Base-by-base conservation (phyloP, 2,329 filamentous ascomycete genomes). In the Ophiostoma pallidulum region DNA sequence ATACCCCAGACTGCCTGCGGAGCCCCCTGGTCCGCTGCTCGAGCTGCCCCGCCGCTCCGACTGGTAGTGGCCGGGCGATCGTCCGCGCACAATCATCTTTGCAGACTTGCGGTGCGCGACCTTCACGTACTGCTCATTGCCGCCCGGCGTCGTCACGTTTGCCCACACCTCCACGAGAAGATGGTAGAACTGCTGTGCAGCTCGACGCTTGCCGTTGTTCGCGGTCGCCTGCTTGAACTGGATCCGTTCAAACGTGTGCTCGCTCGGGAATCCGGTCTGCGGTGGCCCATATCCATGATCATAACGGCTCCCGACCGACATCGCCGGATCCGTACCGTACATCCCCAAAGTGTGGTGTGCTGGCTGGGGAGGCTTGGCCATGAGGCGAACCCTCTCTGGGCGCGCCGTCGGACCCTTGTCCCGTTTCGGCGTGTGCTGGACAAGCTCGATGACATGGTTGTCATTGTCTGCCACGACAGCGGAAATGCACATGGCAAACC, bases 171-270 rank as follows among this genome's bases (percentile, higher is more conserved):
- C 88, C 4, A 94, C 82, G 39, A 94, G 78, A n/a, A 96, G 73
- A 58, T 92, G 86, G 59, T 94, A 95, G 63, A 89, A 94, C 58
- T 95, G 90, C 60, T 96, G 89, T 16, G 89, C 87, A 1, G 89
- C 89, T 48, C 90, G 75, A 56, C 90, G 76, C 64, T 94, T 94
- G 40, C 89, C 89, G 56, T 96, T 96, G 67, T 95, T 96, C 20
- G 88, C 87, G 0, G 89, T 95, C 1, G 90, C 89, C 54, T 87
- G 86, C 63, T 94, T 94, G 74, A 95, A 96, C 58, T 95, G 89
- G 44, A 95, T 92, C 10, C 90, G 81, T 61, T 95, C 89, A 60
- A 94, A 96, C 0, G 74, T 78, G 53, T 79, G 73, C 55, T 80
- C 76, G 7, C 68, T 74, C 5, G 72, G 68, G 14, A 67, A 65